Conservation (phyloP, 306 rosid species). For the Sechiopsis laciniata region DNA sequence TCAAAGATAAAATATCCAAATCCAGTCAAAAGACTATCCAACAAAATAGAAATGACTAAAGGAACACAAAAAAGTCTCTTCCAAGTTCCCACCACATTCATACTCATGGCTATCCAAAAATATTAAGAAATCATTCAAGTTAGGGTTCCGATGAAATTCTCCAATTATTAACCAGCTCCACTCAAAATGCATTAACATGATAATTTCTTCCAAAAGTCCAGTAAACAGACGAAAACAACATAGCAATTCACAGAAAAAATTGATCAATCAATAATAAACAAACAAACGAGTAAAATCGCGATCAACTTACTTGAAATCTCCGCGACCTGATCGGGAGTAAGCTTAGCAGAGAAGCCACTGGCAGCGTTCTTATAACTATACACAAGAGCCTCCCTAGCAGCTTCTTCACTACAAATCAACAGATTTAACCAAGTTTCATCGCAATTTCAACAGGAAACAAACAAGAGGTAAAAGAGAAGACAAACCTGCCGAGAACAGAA, state of each 20-base stretch:
- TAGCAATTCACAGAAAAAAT: neutral
- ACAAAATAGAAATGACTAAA: neutral
- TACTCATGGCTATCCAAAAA: neutral
- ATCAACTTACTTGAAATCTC: constrained; percentile 37
- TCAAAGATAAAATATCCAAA: neutral
- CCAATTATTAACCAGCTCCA: neutral
- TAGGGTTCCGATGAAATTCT: neutral
- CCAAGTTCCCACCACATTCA: neutral
- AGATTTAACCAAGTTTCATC: neutral
- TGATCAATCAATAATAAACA: neutral
- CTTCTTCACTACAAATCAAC: constrained; percentile 51
- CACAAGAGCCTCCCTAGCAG: constrained; percentile 83
- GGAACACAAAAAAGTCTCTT: neutral
- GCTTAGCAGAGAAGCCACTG: constrained; percentile 87
- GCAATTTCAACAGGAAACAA: neutral
- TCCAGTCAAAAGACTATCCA: neutral
- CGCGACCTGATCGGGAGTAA: constrained; percentile 53
- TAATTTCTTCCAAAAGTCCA: neutral
- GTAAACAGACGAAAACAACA: neutral
- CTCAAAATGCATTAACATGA: neutral
- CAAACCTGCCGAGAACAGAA: constrained; percentile 72
- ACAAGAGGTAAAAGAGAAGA: neutral
- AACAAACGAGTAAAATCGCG: neutral
- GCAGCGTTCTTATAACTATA: constrained; percentile 84
- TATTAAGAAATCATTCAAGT: neutral